These are phyloP conservation scores for Perkinsus chesapeaki DNA, from an alignment of 169 alveolate species.

Conservation along the genomic window DNA sequence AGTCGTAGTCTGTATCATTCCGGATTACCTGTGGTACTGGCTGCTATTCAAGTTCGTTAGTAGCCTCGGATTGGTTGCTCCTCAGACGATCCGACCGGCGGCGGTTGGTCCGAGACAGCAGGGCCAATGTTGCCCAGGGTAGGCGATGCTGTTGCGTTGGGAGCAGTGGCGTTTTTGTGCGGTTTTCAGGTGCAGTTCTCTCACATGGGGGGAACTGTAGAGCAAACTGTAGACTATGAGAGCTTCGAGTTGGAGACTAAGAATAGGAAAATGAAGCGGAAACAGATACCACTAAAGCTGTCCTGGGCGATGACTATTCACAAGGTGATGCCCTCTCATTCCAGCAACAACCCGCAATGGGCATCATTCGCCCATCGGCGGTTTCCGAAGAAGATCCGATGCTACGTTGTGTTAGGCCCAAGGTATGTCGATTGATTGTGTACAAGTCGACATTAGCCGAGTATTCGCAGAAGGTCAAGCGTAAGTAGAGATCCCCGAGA, in stretches of 20 bases:
- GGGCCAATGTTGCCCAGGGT: no score
- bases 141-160: no score
- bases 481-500: no score
- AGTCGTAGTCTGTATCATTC: no score
- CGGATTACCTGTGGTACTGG: no score
- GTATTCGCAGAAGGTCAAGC: neutral
- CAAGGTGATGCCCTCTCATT: neutral
- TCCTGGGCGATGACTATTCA: neutral
- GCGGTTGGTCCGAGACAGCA: no score
- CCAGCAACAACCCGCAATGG: neutral
- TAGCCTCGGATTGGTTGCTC: no score
- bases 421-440: neutral
- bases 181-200: neutral
- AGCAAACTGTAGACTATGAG: neutral
- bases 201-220: neutral
- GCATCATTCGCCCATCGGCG: neutral
- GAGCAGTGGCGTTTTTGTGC: no score
- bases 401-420: neutral
- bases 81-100: no score
- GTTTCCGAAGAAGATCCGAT: neutral
- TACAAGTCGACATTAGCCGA: neutral
- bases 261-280: neutral
- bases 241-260: neutral
- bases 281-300: neutral
- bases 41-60: no score